phyloP scores from a whole-genome alignment of 306 rosid genomes.

The Macrotyloma uniflorum region DNA sequence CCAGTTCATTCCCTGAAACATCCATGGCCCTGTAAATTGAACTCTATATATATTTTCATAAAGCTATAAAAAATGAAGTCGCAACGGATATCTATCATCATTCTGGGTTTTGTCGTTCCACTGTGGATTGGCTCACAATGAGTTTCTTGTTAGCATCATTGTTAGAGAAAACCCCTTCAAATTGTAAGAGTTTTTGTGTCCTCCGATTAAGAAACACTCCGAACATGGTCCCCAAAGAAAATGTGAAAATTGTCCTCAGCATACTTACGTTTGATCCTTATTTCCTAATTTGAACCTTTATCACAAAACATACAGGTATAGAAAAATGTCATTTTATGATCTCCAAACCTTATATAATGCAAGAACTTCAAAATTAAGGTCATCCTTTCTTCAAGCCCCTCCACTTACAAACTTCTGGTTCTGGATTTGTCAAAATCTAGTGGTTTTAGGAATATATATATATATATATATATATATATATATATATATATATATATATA shows the following conservation, averaged over 20 bases:
- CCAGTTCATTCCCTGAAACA: too few relatives aligned
- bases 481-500: too few relatives aligned
- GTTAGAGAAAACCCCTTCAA: conserved; percentile 26
- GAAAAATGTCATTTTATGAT: neutral
- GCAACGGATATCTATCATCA: neutral
- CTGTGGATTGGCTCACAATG: conserved; percentile 4
- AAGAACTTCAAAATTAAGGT: neutral
- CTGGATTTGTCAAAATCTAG: neutral
- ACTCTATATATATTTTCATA: neutral
- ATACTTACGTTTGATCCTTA: conserved; percentile 1
- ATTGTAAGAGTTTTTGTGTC: conserved; percentile 4
- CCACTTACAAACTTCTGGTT: neutral
- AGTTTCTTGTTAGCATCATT: conserved; percentile 38
- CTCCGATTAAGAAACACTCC: conserved; percentile 30
- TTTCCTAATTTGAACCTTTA: neutral
- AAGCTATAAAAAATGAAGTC: neutral
- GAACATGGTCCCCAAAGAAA: conserved; percentile 41
- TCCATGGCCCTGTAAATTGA: neutral
- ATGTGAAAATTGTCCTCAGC: conserved; percentile 39
- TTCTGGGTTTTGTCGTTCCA: neutral
- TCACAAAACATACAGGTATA: neutral
- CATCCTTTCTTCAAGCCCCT: conserved; percentile 8
- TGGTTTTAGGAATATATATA: too few relatives aligned
- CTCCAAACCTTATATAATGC: conserved; percentile 21
- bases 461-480: too few relatives aligned